Evolutionary conservation across 148 eudicot genomes (phyloP).

Genomic region (Suaeda aralocaspica): DNA sequence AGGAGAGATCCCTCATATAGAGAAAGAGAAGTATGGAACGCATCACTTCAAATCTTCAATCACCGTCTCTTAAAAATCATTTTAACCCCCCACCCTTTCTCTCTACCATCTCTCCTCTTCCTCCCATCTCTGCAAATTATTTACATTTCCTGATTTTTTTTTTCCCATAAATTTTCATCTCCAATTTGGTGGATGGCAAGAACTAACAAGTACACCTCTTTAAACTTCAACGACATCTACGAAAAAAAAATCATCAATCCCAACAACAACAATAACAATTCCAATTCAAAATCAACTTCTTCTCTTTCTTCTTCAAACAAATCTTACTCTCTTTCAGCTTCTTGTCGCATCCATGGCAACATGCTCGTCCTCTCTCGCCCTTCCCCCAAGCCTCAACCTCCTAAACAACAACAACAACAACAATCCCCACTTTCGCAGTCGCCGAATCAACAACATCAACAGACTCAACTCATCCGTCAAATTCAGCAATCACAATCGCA

Average conservation of each 20-base stretch:
- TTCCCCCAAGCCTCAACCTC: conserved; percentile 45
- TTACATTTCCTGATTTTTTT: background rate
- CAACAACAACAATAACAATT: conserved; percentile 10
- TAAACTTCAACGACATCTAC: conserved; percentile 77
- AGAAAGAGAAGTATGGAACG: background rate
- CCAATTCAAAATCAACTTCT: background rate
- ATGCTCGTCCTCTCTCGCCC: conserved; percentile 75
- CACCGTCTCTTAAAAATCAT: background rate
- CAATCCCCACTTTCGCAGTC: background rate
- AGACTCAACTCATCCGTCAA: conserved; percentile 13
- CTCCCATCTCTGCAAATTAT: background rate
- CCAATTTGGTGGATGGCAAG: conserved; percentile 61
- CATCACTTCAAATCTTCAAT: conserved; percentile 14
- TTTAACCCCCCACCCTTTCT: background rate
- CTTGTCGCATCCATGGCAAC: conserved; percentile 60
- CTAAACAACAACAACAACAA: background rate
- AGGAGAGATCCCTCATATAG: no score
- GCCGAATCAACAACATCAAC: conserved; percentile 5
- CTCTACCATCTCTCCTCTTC: background rate
- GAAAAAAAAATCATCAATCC: conserved; percentile 37
- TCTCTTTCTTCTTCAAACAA: conserved; percentile 22
- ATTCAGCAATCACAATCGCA: background rate
- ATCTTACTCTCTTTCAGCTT: conserved; percentile 36
- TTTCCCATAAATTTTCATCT: background rate
- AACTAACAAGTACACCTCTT: conserved; percentile 64